These are phyloP conservation scores for Saksenaea vasiformis DNA, from an alignment of 371 early-diverging fungal genomes.

Conservation along the genomic window DNA sequence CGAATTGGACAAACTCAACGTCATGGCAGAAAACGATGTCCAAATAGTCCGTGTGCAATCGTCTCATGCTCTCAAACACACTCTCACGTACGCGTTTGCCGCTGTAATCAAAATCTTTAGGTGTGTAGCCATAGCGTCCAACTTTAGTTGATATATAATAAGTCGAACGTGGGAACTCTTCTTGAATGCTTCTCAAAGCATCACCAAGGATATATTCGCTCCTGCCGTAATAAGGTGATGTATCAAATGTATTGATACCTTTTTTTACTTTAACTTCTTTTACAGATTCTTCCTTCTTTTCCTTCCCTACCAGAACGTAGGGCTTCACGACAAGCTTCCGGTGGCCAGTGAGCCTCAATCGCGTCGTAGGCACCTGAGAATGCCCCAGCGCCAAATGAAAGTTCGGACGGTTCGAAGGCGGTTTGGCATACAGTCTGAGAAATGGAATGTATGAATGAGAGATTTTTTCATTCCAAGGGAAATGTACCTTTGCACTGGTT, in stretches of 20 bases:
- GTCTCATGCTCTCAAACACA: slow-evolving; percentile 63
- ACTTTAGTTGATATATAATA: slow-evolving; percentile 77
- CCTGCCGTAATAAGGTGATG: slow-evolving; percentile 77
- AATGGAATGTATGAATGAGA: background rate
- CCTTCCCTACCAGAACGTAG: slow-evolving; percentile 34
- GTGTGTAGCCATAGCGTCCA: slow-evolving; percentile 73
- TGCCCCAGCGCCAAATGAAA: slow-evolving; percentile 57
- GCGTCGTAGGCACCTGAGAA: slow-evolving; percentile 59
- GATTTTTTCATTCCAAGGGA: background rate
- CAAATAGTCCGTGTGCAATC: slow-evolving; percentile 71
- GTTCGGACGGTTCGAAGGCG: slow-evolving; percentile 44
- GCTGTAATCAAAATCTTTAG: slow-evolving; percentile 72
- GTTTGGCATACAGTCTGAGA: slow-evolving; percentile 35
- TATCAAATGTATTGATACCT: slow-evolving; percentile 77
- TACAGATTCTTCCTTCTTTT: background rate
- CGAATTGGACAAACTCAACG: slow-evolving; percentile 77
- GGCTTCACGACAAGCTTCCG: slow-evolving; percentile 56
- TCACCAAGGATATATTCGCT: slow-evolving; percentile 75
- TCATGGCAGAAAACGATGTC: slow-evolving; percentile 80
- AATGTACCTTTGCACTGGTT: background rate
- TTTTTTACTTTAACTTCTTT: background rate
- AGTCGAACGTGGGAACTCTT: slow-evolving; percentile 61
- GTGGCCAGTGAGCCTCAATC: slow-evolving; percentile 48
- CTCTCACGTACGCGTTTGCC: slow-evolving; percentile 52
- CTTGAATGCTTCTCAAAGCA: slow-evolving; percentile 51